A percentile compares a stretch with the other conserved stretches of the same genome.
These are phyloP conservation scores for Alternaria incomplexa DNA, from an alignment of 2,329 filamentous ascomycete species.

Conservation along the genomic window DNA sequence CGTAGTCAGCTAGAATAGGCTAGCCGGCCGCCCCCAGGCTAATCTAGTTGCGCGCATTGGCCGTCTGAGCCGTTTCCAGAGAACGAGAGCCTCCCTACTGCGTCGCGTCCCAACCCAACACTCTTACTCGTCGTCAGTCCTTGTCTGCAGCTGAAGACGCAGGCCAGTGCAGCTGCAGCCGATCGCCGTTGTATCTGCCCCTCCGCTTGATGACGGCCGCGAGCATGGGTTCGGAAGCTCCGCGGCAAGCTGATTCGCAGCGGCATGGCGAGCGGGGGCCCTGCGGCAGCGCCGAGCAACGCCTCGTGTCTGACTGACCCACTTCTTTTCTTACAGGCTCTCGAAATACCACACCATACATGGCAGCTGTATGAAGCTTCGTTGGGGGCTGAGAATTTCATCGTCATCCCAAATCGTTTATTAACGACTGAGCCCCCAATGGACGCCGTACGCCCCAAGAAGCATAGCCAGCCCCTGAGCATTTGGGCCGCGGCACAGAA, in stretches of 20 bases:
- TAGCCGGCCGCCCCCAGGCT: constrained; percentile 27
- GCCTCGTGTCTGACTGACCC: constrained; percentile 41
- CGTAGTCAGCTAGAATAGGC: constrained; percentile 16
- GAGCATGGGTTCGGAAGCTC: constrained; percentile 19
- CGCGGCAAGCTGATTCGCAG: constrained; percentile 32
- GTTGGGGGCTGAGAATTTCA: constrained; percentile 39
- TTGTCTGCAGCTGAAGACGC: constrained; percentile 20
- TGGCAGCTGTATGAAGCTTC: constrained; percentile 30
- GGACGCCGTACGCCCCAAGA: constrained; percentile 25
- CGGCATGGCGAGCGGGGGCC: constrained; percentile 29
- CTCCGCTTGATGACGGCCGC: constrained; percentile 31
- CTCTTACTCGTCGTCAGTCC: constrained; percentile 18
- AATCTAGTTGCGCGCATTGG: constrained; percentile 25
- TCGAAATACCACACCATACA: constrained; percentile 39
- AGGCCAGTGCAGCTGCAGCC: constrained; percentile 25
- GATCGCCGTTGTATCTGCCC: constrained; percentile 23
- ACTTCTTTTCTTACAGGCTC: constrained; percentile 41
- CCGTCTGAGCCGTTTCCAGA: constrained; percentile 15
- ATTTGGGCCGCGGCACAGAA: constrained; percentile 16
- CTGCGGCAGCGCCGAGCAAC: constrained; percentile 40
- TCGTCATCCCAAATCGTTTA: constrained; percentile 26
- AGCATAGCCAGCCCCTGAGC: constrained; percentile 24
- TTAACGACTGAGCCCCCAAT: constrained; percentile 37
- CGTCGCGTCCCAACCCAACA: constrained; percentile 5
- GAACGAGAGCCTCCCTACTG: constrained; percentile 21